A percentile compares a stretch with the other conserved stretches of the same genome.
phyloP scores from a whole-genome alignment of 2,329 filamentous ascomycete species.

The Colletotrichum tropicale region DNA sequence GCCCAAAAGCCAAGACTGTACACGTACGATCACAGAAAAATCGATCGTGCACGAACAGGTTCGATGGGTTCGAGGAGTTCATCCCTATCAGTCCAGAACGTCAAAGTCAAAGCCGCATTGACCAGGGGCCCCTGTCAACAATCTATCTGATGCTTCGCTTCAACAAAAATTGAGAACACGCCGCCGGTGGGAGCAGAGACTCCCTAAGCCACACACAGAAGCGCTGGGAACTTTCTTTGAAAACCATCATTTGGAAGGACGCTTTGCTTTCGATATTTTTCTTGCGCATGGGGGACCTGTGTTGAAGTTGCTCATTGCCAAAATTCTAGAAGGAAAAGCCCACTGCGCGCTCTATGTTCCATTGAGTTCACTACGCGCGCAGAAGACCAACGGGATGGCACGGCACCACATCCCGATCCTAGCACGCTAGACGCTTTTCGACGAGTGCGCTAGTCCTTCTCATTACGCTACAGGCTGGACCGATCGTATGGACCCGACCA shows the following conservation, averaged over 20 bases:
- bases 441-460: not conserved
- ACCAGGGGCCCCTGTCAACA: not conserved
- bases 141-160: not conserved
- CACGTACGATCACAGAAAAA: not conserved
- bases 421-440: not conserved
- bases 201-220: not conserved
- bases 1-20: not conserved
- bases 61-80: not conserved
- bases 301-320: not conserved
- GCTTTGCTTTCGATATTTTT: accelerated
- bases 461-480: not conserved
- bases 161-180: not conserved
- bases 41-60: not conserved
- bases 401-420: not conserved
- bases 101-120: not conserved
- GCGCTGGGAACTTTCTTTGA: not conserved
- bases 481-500: not conserved
- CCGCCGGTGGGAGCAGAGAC: not conserved
- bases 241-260: not conserved
- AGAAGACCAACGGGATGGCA: not conserved
- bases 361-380: not conserved
- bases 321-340: not conserved
- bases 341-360: not conserved
- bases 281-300: not conserved
- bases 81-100: not conserved